Percentiles rank a stretch among this genome's conserved stretches.
These are phyloP conservation scores for Lachancea nothofagi DNA, from an alignment of 805 yeast species.

Conservation along the genomic window DNA sequence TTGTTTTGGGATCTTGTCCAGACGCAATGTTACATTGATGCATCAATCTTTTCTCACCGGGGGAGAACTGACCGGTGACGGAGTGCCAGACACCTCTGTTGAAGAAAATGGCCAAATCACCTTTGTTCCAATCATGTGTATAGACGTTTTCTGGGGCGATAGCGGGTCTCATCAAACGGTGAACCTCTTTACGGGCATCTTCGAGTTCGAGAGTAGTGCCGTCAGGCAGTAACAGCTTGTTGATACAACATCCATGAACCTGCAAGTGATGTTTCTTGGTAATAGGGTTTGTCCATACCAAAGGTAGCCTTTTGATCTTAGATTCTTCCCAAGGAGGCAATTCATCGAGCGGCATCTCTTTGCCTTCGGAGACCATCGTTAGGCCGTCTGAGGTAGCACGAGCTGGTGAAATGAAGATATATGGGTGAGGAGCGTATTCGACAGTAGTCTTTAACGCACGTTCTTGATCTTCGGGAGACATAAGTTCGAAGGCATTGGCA, in stretches of 20 bases:
- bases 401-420: constrained; percentile 75
- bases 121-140: constrained; percentile 77
- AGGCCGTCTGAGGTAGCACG: constrained; percentile 81
- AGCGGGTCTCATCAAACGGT: constrained; percentile 78
- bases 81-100: constrained; percentile 91
- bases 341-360: constrained; percentile 59
- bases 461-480: constrained; percentile 65
- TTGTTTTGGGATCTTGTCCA: constrained; percentile 54
- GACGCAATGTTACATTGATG: constrained; percentile 92
- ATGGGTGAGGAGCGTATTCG: constrained; percentile 89
- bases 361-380: constrained; percentile 76
- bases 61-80: constrained; percentile 81
- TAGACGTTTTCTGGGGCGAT: constrained; percentile 68
- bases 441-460: constrained; percentile 74
- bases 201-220: constrained; percentile 61
- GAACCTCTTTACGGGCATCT: constrained; percentile 68
- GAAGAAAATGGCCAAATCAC: constrained; percentile 80
- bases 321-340: constrained; percentile 80
- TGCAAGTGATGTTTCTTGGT: constrained; percentile 80
- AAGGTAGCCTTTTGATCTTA: constrained; percentile 70
- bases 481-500: constrained; percentile 62
- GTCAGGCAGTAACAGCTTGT: constrained; percentile 48
- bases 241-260: constrained; percentile 83
- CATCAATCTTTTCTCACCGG: constrained; percentile 77
- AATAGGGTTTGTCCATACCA: constrained; percentile 90